These are phyloP conservation scores for Nicotiana paniculata DNA, from an alignment of 257 asterid genomes.

Conservation along the genomic window DNA sequence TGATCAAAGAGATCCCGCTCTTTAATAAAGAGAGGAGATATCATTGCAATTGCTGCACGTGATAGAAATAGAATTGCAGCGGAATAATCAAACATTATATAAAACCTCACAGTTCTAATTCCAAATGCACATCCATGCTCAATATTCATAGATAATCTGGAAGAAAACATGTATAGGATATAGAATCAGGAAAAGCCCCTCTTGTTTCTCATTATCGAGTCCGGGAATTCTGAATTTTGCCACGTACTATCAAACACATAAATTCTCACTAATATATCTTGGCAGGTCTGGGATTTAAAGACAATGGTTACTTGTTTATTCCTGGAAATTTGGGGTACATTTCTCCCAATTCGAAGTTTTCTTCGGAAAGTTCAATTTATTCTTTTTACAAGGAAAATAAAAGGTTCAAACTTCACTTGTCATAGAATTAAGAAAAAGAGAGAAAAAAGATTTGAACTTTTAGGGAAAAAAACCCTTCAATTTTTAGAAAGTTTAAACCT, in stretches of 20 bases:
- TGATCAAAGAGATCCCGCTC: constrained; percentile 49
- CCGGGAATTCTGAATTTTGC: neutral
- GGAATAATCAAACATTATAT: neutral
- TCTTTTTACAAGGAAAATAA: too few species aligned
- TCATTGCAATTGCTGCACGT: constrained; percentile 64
- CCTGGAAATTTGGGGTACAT: neutral
- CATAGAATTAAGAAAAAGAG: too few species aligned
- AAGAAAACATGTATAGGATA: neutral
- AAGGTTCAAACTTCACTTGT: too few species aligned
- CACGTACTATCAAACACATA: neutral
- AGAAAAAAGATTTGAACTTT: too few species aligned
- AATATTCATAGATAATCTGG: neutral
- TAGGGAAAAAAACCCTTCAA: too few species aligned
- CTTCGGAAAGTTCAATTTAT: neutral
- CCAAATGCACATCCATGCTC: neutral
- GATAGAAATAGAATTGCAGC: constrained; percentile 10
- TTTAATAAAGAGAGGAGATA: constrained; percentile 58
- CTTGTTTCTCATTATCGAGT: neutral
- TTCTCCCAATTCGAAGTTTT: neutral
- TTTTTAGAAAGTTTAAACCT: neutral
- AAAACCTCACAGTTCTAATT: neutral
- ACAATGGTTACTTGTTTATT: neutral
- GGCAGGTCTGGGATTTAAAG: neutral
- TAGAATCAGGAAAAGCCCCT: neutral
- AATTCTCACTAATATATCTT: neutral